These are phyloP conservation scores for Yamagishiella unicocca DNA, from an alignment of 139 green algal genomes.

Conservation along the genomic window DNA sequence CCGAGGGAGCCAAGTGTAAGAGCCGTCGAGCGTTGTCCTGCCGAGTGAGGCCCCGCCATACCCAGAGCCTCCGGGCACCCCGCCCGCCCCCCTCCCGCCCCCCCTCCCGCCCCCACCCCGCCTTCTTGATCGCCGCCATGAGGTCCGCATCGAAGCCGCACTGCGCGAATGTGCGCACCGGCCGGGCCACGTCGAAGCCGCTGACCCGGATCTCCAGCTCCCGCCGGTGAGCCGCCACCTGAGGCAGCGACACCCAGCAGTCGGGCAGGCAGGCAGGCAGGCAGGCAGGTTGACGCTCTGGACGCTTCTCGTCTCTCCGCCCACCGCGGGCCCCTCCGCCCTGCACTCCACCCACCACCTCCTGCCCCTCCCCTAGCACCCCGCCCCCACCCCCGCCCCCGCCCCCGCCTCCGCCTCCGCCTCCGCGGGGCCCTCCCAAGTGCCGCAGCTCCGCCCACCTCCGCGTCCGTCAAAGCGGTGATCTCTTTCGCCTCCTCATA, in stretches of 20 bases:
- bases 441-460: slow-evolving; percentile 62
- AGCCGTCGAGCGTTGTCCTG: no score
- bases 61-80: neutral
- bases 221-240: slow-evolving; percentile 66
- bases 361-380: neutral
- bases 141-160: slow-evolving; percentile 81
- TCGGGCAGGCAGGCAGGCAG: no score
- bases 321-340: no score
- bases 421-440: neutral
- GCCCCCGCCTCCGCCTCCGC: neutral
- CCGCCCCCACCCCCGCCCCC: neutral
- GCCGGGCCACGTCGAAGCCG: slow-evolving; percentile 77
- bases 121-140: slow-evolving; percentile 74
- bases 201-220: slow-evolving; percentile 77
- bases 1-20: no score
- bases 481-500: slow-evolving; percentile 80
- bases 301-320: no score
- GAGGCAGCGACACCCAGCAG: neutral
- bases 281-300: neutral
- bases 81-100: neutral
- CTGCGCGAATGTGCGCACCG: slow-evolving; percentile 83
- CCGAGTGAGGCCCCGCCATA: no score
- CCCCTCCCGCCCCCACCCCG: slow-evolving; percentile 58
- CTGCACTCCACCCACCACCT: no score
- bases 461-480: slow-evolving; percentile 69